phyloP scores from a whole-genome alignment of 805 yeast species.

The Wickerhamomyces queroliae region DNA sequence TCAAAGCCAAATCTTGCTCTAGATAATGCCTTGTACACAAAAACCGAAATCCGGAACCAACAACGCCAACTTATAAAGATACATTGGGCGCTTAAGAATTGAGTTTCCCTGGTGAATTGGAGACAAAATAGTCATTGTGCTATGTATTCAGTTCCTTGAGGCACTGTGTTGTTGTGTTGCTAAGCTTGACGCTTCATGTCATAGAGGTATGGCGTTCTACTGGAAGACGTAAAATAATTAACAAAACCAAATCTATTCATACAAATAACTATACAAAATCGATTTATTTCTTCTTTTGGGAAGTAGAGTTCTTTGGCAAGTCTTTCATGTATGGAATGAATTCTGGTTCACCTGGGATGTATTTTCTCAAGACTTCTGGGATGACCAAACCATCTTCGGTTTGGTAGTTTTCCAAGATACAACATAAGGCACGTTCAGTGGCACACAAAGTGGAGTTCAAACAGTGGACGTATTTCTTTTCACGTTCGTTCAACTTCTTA shows the following conservation, averaged over 20 bases:
- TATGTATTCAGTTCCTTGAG: too few species aligned
- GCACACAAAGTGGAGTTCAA: constrained; percentile 96
- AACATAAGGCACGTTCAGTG: constrained; percentile 96
- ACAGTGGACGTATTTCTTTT: constrained; percentile 97
- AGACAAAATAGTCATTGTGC: too few species aligned
- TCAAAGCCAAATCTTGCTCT: too few species aligned
- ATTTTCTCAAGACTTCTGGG: constrained; percentile 93
- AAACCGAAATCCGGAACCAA: too few species aligned
- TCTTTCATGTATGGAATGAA: constrained; percentile 88
- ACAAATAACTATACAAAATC: not conserved
- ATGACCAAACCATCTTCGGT: constrained; percentile 90
- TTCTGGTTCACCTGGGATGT: constrained; percentile 98
- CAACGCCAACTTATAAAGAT: too few species aligned
- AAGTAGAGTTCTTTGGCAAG: constrained; percentile 90
- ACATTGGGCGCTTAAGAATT: too few species aligned
- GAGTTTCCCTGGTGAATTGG: too few species aligned
- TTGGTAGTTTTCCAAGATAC: constrained; percentile 96
- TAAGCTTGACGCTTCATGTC: too few species aligned
- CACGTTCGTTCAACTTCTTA: constrained; percentile 89
- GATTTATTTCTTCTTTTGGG: constrained; percentile 49
- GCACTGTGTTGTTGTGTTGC: too few species aligned
- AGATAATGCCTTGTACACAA: too few species aligned
- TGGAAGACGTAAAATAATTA: too few species aligned
- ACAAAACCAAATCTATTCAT: not conserved
- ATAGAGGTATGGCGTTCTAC: too few species aligned